Evolutionary conservation across 352 stramenopile genomes (phyloP), one percentile per base, ranked within the genome.

Genomic region (Phytophthora hybrid): DNA sequence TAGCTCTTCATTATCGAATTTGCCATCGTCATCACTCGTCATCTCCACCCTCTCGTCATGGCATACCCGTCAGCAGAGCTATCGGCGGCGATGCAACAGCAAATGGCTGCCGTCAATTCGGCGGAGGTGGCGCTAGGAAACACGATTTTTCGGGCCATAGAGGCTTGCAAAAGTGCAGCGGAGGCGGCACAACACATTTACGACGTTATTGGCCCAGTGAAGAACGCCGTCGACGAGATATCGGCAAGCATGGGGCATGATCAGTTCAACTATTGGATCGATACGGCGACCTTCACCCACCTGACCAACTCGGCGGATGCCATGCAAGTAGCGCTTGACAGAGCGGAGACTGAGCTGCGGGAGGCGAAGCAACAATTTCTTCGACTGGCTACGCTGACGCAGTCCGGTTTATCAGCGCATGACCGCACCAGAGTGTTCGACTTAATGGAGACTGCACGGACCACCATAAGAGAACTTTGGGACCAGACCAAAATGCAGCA

Each of bases 221-320:
- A 53, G 1, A 4, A 9, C 5, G n/a, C 3, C 13, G 47, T 53
- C 0, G 19, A 53, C n/a, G 47, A 9, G 47, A 26, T 53, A 29
- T 23, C 47, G n/a, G 9, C 18, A n/a, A 53, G 5, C 10, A 2
- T 53, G 47, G 47, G 47, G n/a, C 47, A 53, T 9, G 47, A 53
- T 6, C 47, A 53, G n/a, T 53, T 53, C 47, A 53, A 14, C n/a
- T 53, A 19, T 26, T 53, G 47, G 47, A 53, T 53, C 8, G 47
- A 53, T 53, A 29, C n/a, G 8, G 19, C 47, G 8, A 53, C 47
- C n/a, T 16, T 19, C n/a, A 13, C 19, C 47, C 47, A 53, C 9
- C 31, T 53, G 5, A 29, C 47, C n/a, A 53, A 8, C 11, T 23
- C 8, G 19, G 16, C 47, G 47, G 47, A 53, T 53, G 47, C 19